A percentile compares a stretch with the other conserved stretches of the same genome.
phyloP scores from a whole-genome alignment of 345 rosid species.

The Pistacia integerrima region DNA sequence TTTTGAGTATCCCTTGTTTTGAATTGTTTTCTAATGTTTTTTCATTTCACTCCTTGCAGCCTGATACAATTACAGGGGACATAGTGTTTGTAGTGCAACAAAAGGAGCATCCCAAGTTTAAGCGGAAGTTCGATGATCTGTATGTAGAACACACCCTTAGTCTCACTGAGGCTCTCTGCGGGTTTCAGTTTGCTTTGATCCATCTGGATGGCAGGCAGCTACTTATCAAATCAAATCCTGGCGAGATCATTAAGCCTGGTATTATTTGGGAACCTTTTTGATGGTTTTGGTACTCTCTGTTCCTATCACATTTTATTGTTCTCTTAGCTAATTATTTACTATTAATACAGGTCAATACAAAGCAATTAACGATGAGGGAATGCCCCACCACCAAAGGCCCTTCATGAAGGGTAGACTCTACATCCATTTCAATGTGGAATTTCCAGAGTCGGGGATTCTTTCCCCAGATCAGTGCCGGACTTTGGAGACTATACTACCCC shows the following conservation, averaged over 20 bases:
- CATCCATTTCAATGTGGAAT: slow-evolving; percentile 59
- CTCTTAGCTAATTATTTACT: neutral
- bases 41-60: slow-evolving; percentile 28
- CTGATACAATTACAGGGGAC: slow-evolving; percentile 50
- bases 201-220: slow-evolving; percentile 74
- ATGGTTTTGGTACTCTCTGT: neutral
- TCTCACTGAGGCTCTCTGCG: slow-evolving; percentile 69
- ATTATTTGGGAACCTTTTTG: neutral
- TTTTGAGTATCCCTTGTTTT: neutral
- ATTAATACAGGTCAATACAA: slow-evolving; percentile 47
- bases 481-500: slow-evolving; percentile 56
- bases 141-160: slow-evolving; percentile 42
- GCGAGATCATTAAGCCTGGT: slow-evolving; percentile 72
- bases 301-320: neutral
- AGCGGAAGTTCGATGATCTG: slow-evolving; percentile 50
- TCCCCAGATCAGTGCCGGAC: slow-evolving; percentile 49
- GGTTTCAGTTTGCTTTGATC: slow-evolving; percentile 59
- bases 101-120: slow-evolving; percentile 58
- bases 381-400: slow-evolving; percentile 58
- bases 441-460: slow-evolving; percentile 53
- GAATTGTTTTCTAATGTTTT: neutral
- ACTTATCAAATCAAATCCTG: slow-evolving; percentile 59
- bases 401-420: slow-evolving; percentile 73
- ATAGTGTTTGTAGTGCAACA: slow-evolving; percentile 52
- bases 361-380: slow-evolving; percentile 58